A percentile compares a stretch with the other conserved stretches of the same genome.
These are phyloP conservation scores for Mortierella claussenii DNA, from an alignment of 192 early-diverging fungal genomes.

Conservation along the genomic window DNA sequence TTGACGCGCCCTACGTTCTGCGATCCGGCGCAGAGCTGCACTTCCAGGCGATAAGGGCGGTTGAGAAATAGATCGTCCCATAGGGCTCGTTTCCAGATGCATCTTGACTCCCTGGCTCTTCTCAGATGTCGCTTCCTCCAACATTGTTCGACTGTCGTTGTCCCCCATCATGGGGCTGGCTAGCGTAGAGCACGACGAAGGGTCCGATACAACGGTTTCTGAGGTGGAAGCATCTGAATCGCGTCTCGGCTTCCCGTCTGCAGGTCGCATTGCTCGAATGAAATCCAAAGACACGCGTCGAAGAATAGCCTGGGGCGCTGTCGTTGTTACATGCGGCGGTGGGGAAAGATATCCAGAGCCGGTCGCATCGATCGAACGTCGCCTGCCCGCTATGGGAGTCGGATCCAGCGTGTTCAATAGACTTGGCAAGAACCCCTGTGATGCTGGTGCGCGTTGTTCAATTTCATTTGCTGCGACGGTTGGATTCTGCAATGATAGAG, in stretches of 20 bases:
- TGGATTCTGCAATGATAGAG: too few relatives aligned
- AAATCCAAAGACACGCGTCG: slow-evolving; percentile 24
- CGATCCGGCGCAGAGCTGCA: neutral
- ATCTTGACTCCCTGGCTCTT: neutral
- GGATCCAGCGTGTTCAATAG: slow-evolving; percentile 3
- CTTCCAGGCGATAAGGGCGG: neutral
- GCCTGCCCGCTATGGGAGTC: neutral
- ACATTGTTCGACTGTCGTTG: slow-evolving; percentile 2
- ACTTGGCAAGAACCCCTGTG: neutral
- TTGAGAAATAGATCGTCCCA: slow-evolving; percentile 3
- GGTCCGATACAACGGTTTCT: slow-evolving; percentile 26
- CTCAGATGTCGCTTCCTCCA: slow-evolving; percentile 6
- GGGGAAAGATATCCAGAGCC: neutral
- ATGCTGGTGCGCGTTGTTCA: neutral
- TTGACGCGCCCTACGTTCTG: slow-evolving; percentile 12
- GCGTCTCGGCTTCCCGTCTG: slow-evolving; percentile 18
- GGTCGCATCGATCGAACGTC: slow-evolving; percentile 7
- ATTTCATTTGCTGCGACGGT: neutral
- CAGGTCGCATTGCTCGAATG: neutral
- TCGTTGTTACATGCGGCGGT: neutral
- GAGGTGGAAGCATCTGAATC: slow-evolving; percentile 41
- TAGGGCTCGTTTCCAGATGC: neutral
- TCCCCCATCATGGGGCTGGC: slow-evolving; percentile 13
- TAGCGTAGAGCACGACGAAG: slow-evolving; percentile 32
- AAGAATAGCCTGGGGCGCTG: neutral